Evolutionary conservation across 768 basidiomycete genomes (phyloP).

Genomic region (Boletus sp.): DNA sequence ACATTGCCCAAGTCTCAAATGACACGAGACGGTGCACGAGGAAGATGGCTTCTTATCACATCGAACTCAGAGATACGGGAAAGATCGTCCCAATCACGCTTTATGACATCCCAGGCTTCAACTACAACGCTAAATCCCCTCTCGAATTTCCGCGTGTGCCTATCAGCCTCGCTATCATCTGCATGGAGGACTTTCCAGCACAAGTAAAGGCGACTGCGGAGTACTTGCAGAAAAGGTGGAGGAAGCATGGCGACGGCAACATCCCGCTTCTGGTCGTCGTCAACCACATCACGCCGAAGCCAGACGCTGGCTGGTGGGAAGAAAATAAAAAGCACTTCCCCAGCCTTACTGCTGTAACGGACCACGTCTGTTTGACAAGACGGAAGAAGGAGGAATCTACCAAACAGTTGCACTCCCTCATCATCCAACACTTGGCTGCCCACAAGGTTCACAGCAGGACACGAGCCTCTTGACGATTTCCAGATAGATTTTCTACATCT

Average conservation of each 20-base stretch:
- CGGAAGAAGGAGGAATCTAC: conserved; percentile 18
- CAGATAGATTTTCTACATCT: neutral
- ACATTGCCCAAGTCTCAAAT: conserved; percentile 19
- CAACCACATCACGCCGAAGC: conserved; percentile 19
- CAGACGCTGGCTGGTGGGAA: conserved; percentile 21
- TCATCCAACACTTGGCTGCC: conserved; percentile 14
- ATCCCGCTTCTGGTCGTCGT: conserved; percentile 21
- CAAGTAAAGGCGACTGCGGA: conserved; percentile 21
- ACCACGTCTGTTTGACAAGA: conserved; percentile 21
- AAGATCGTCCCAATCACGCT: conserved; percentile 14
- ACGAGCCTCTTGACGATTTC: neutral
- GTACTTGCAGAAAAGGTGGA: conserved; percentile 17
- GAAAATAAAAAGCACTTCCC: conserved; percentile 21
- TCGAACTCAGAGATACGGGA: conserved; percentile 10
- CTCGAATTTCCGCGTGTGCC: conserved; percentile 19
- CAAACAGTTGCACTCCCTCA: conserved; percentile 12
- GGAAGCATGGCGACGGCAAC: conserved; percentile 11
- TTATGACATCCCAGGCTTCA: conserved; percentile 24
- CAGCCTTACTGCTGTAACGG: conserved; percentile 8
- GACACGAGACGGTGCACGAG: conserved; percentile 18
- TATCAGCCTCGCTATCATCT: conserved; percentile 22
- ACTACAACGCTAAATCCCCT: conserved; percentile 17
- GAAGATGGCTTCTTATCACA: conserved; percentile 12
- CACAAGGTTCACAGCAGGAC: neutral
- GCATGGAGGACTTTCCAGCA: conserved; percentile 18